Evolutionary conservation across 148 eudicot genomes (phyloP), one percentile per base, ranked within the genome.

Genomic region (Vaccinium darrowii): DNA sequence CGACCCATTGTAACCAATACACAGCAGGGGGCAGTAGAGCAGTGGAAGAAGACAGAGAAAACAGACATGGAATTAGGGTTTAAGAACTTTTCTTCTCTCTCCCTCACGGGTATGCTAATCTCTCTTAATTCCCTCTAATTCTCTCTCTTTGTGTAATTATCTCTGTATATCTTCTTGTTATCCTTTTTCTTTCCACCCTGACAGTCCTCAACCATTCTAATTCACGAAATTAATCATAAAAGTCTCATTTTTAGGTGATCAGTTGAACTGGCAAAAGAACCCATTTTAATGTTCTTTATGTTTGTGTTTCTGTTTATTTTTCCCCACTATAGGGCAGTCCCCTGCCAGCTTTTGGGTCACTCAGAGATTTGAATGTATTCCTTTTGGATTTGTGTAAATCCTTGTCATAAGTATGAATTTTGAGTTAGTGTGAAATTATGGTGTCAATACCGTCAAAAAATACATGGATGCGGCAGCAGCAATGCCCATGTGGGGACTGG

Each of bases 401-500:
- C 27, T 54, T 14, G 0, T 6, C 43, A 53, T 36, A 50, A 50
- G 21, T 53, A 39, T 23, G 50, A 2, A 83, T 11, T 57, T 76
- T 13, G 30, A 76, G 54, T 4, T 27, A 76, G 54, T 8, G 54
- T 54, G 72, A 60, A 18, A 57, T 33, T 47, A 91, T 91, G 92
- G 87, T 72, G 27, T 74, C 80, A 5, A 56, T 83, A 21, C 81
- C 87, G 50, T 78, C 86, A 1, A 88, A 87, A 79, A 86, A 82
- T 75, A 76, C 84, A 83, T 91, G 91, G 91, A 86, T 86, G 56
- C 86, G 84, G 57, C 56, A 83, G 85, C 91, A 87, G 85, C 92
- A 91, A 81, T 91, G 92, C 85, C 92, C 91, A 0, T 91, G 92
- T 89, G 91, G 92, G 43, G 92, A 91, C 80, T 89, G 90, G 90